Conservation (phyloP, 1,139 yeast species). For the Suhomyces anneliseae region DNA sequence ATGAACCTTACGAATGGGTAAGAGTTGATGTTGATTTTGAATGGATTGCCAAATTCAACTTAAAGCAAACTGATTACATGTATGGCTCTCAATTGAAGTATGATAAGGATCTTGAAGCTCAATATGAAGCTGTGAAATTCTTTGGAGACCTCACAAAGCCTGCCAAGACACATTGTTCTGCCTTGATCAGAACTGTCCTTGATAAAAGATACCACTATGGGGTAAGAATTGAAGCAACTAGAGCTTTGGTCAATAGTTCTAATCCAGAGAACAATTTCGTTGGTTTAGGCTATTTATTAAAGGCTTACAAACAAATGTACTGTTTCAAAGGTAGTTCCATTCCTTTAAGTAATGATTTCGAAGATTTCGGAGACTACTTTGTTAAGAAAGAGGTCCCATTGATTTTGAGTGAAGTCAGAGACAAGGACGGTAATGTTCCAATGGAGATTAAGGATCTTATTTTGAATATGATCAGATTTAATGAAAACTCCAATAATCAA, state of each 20-base stretch:
- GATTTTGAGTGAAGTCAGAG: constrained; percentile 61
- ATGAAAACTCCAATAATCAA: constrained; percentile 79
- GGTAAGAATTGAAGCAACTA: constrained; percentile 82
- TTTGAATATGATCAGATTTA: constrained; percentile 72
- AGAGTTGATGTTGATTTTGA: constrained; percentile 96
- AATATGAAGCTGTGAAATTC: constrained; percentile 75
- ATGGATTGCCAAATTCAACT: constrained; percentile 83
- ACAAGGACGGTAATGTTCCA: constrained; percentile 70
- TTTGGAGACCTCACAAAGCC: constrained; percentile 66
- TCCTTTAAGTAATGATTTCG: constrained; percentile 81
- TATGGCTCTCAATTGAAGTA: constrained; percentile 89
- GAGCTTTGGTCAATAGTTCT: constrained; percentile 69
- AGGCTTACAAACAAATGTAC: constrained; percentile 65
- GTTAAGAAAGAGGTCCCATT: constrained; percentile 67
- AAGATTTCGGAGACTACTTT: constrained; percentile 64
- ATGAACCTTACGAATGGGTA: constrained; percentile 96
- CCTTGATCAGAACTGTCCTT: constrained; percentile 75
- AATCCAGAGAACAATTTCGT: constrained; percentile 59
- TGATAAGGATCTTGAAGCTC: constrained; percentile 97
- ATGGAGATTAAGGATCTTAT: constrained; percentile 59
- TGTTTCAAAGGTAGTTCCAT: constrained; percentile 68
- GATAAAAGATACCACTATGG: constrained; percentile 89
- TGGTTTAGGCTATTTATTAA: constrained; percentile 72
- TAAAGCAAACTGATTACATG: constrained; percentile 95
- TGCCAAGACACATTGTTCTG: constrained; percentile 66